Evolutionary conservation across 1,284 basidiomycete species (phyloP), one percentile per base, ranked within the genome.

Genomic region (Fomitopsis palustris): DNA sequence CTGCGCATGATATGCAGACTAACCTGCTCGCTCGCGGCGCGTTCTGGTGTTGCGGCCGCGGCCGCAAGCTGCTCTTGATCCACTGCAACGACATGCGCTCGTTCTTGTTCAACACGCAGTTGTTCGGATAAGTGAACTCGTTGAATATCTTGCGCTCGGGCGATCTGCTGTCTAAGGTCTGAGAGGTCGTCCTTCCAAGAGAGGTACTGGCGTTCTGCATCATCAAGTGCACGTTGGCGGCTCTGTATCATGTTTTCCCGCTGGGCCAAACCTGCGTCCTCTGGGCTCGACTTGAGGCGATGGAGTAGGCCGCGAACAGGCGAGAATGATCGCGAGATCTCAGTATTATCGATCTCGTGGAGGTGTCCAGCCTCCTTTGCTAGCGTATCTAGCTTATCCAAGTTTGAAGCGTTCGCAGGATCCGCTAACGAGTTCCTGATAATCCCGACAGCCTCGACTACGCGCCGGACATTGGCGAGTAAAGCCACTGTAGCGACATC

Each of bases 231-330:
- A 57, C 75, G 74, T 49, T 73, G 72, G 42, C 87, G 79, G 9
- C 81, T 65, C 19, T 74, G 70, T 58, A 81, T 76, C 1, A 88
- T 59, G n/a, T 67, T 66, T 53, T 83, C 78, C 39, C 77, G 75
- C 23, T 77, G 71, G 37, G 73, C 65, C 16, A 73, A 58, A 55
- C 84, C 81, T 31, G 75, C 69, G 2, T 73, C 67, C 43, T 73
- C 73, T 9, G 81, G 75, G 16, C 70, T 61, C 43, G 72, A 65
- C 19, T 85, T 80, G 75, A 91, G 83, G 27, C 70, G 71, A 21
- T 76, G 76, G 21, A 88, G 72, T 5, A 81, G 70, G 45, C 82
- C 79, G 25, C 80, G 83, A 43, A 85, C 75, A 3, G 77, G 72
- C 21, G 81, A 78, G 39, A 88, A 73, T 0, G 80, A 81, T 23